Percentiles rank a stretch among this genome's conserved stretches.
These are phyloP conservation scores for Diatrype stigma DNA, from an alignment of 2,329 filamentous ascomycete genomes.

Conservation along the genomic window DNA sequence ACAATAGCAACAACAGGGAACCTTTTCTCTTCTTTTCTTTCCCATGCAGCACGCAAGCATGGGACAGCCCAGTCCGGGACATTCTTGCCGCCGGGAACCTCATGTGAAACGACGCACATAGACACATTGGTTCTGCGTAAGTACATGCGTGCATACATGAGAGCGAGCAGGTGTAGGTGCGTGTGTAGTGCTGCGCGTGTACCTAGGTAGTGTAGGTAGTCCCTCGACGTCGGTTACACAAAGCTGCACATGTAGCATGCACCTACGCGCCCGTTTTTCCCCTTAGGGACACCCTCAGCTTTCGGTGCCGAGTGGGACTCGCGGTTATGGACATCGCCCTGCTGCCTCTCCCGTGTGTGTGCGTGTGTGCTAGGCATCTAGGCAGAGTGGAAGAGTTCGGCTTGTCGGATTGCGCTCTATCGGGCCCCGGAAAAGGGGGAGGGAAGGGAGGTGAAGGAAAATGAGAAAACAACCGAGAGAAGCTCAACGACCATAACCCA, in stretches of 20 bases:
- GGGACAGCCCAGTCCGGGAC: background rate
- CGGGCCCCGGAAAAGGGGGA: too few species aligned
- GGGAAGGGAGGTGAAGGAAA: too few species aligned
- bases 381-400: background rate
- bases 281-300: background rate
- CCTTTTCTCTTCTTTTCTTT: background rate
- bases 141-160: too few species aligned
- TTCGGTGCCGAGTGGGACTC: background rate
- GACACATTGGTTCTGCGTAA: background rate
- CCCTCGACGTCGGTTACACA: background rate
- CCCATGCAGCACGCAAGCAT: background rate
- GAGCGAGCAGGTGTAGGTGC: too few species aligned
- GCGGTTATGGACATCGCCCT: background rate
- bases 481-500: too few species aligned
- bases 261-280: background rate
- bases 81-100: background rate
- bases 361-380: background rate
- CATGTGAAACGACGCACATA: background rate
- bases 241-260: background rate
- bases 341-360: background rate
- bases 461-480: background rate
- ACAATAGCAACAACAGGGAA: background rate
- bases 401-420: too few species aligned
- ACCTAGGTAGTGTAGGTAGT: too few species aligned
- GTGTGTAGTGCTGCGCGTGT: background rate